Percentiles rank a stretch among this genome's conserved stretches.
Evolutionary conservation across 768 basidiomycete species (phyloP).

Genomic region (Kwoniella pini): DNA sequence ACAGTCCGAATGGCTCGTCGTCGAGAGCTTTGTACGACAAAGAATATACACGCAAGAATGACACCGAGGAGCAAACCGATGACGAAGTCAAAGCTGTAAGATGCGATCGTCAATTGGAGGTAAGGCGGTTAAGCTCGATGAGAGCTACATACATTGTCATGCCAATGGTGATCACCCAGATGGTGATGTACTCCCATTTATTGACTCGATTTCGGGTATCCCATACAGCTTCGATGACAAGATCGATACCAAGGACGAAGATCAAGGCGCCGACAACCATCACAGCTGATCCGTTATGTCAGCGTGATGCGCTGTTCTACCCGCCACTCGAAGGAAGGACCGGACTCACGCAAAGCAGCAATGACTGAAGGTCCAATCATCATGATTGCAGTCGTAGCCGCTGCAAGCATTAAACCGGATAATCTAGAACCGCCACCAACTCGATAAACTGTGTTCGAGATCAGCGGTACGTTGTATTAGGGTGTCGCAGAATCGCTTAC

Average conservation of each 20-base stretch:
- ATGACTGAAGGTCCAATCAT: conserved; percentile 85
- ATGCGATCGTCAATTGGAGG: neutral
- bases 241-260: conserved; percentile 89
- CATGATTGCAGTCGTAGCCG: conserved; percentile 70
- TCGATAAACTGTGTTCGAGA: conserved; percentile 71
- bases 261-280: conserved; percentile 90
- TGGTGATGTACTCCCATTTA: conserved; percentile 61
- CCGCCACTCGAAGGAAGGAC: no score
- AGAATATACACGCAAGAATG: conserved; percentile 90
- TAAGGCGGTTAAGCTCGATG: neutral
- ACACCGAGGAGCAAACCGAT: conserved; percentile 90
- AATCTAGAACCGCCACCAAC: conserved; percentile 84
- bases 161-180: conserved; percentile 61
- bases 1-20: conserved; percentile 78
- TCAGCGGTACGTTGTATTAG: neutral
- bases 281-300: conserved; percentile 62
- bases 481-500: conserved; percentile 22
- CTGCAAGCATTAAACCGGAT: conserved; percentile 80
- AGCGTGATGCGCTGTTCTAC: neutral
- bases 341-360: conserved; percentile 82
- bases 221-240: conserved; percentile 94
- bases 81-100: conserved; percentile 71
- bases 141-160: conserved; percentile 71
- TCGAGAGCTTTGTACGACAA: conserved; percentile 93
- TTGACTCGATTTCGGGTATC: conserved; percentile 88